Evolutionary conservation across 352 stramenopile genomes (phyloP).

Genomic region (Nannochloropsis limnetica): DNA sequence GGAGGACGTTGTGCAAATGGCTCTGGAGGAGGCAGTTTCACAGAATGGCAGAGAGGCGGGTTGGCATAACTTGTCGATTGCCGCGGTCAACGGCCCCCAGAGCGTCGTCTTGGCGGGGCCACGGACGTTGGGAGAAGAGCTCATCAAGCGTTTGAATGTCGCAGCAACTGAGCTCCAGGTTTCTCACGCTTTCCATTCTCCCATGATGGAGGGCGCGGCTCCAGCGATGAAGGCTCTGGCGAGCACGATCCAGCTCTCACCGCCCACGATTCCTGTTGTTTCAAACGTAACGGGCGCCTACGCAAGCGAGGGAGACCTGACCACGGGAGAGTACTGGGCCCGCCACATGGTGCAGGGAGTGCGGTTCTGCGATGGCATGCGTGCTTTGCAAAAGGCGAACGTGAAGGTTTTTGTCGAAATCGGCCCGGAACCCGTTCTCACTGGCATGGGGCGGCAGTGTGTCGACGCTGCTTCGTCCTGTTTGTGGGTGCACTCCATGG

Average conservation of each 20-base stretch:
- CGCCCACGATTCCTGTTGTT: constrained; percentile 39
- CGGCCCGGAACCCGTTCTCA: constrained; percentile 33
- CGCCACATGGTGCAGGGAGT: constrained; percentile 42
- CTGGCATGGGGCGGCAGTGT: constrained; percentile 32
- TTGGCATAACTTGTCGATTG: constrained; percentile 42
- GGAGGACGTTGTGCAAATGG: neutral
- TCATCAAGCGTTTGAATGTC: constrained; percentile 38
- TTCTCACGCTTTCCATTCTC: constrained; percentile 49
- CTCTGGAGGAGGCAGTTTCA: neutral
- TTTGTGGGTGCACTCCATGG: neutral
- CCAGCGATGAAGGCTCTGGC: constrained; percentile 37
- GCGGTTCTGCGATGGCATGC: constrained; percentile 43
- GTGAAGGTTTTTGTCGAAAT: constrained; percentile 37
- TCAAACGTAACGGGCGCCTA: constrained; percentile 46
- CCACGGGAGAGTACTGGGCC: constrained; percentile 42
- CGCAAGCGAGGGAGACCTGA: constrained; percentile 36
- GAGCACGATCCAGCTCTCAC: constrained; percentile 33
- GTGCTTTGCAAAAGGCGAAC: constrained; percentile 35
- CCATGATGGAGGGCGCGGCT: constrained; percentile 42
- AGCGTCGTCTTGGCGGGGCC: constrained; percentile 48
- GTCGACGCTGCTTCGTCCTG: constrained; percentile 14
- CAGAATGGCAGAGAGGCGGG: neutral
- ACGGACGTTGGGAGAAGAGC: constrained; percentile 36
- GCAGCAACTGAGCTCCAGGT: constrained; percentile 36
- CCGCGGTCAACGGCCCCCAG: constrained; percentile 48